Evolutionary conservation across 140 eudicot species (phyloP).

Genomic region (Erigeron philadelphicus): DNA sequence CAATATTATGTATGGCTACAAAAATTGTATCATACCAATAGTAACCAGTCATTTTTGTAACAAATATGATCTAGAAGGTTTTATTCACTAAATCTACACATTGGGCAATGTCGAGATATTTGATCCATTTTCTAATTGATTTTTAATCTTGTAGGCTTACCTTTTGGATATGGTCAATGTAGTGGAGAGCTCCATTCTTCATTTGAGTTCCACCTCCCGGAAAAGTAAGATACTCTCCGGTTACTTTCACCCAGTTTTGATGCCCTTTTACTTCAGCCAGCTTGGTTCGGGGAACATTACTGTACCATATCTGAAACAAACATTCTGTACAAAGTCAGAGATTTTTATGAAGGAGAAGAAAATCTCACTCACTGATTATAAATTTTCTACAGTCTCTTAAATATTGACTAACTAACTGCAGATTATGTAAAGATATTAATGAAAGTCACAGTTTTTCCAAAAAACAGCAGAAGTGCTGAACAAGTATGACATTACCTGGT

Average conservation of each 20-base stretch:
- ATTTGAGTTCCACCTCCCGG: slow-evolving; percentile 61
- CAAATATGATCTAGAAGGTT: not conserved
- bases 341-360: not conserved
- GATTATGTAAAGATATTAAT: not conserved
- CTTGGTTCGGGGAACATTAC: slow-evolving; percentile 39
- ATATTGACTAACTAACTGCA: not conserved
- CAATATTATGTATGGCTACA: not conserved
- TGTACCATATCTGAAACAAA: slow-evolving; percentile 45
- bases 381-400: not conserved
- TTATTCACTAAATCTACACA: not conserved
- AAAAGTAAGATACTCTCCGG: slow-evolving; percentile 48
- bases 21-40: not conserved
- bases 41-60: not conserved
- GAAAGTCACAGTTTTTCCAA: not conserved
- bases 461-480: not conserved
- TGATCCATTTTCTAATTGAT: not conserved
- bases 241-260: slow-evolving; percentile 54
- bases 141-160: slow-evolving; percentile 5
- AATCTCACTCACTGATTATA: not conserved
- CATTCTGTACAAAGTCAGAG: not conserved
- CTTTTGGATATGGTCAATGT: slow-evolving; percentile 37
- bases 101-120: not conserved
- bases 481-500: slow-evolving; percentile 28
- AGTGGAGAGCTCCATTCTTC: slow-evolving; percentile 49
- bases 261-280: slow-evolving; percentile 58